Evolutionary conservation across 176 grass and related monocot genomes (phyloP), one percentile per base, ranked within the genome.

Genomic region (Avena insularis): DNA sequence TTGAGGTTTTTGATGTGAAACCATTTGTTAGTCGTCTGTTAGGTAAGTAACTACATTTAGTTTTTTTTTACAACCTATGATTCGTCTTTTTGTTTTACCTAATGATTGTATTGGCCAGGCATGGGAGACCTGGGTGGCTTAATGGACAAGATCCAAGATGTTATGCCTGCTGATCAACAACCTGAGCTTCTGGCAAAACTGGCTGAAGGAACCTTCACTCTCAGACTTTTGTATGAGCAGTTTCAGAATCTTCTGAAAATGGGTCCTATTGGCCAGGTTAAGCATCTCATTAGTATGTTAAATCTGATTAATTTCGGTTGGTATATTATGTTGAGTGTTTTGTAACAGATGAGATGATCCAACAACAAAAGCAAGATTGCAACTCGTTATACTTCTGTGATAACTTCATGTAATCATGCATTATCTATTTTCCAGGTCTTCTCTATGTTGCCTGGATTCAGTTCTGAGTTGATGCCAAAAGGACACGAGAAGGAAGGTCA

Each of bases 21-120:
- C 95, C 95, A 87, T 98, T 98, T 69, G 95, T 98, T 78, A 98
- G 90, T 66, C 95, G 93, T 45, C 89, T 98, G 69, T 87, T 98
- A 88, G 95, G 95, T 95, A 46, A 85, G 75, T 57, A 54, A 71
- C 50, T 76, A 82, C 29, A 72, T 82, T 89, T 2, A 65, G 58
- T 57, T 48, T 72, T 46, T 4, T 4, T 19, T 9, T 50, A 20
- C 17, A 56, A 71, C 62, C 59, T 75, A 8, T 15, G 12, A 8
- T 59, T 86, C 12, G 60, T 82, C 16, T 85, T 80, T 81, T 56
- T 54, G 45, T n/a, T 77, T 77, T 73, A 74, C 84, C 70, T 79
- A 78, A 87, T 5, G 10, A 17, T 84, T 63, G 13, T 83, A 59
- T 19, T 65, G 62, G 27, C 10, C 79, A 95, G 91, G 93, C 50